Conservation (phyloP, 1,284 basidiomycete species). For the Ustilago trichophora region DNA sequence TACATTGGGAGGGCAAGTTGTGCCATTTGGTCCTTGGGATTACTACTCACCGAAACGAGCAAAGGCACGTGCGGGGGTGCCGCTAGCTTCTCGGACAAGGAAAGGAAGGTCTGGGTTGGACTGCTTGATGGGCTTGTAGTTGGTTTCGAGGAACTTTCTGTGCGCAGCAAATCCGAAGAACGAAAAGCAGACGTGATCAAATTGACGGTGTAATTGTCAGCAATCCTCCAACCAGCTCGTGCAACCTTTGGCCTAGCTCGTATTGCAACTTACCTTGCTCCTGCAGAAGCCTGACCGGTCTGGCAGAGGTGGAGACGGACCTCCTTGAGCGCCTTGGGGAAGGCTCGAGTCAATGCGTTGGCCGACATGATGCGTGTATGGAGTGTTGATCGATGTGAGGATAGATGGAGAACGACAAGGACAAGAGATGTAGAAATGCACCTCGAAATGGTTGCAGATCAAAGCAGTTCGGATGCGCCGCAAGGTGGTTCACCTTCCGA, state of each 20-base stretch:
- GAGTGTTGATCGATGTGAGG: constrained; percentile 1
- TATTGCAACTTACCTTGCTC: constrained; percentile 56
- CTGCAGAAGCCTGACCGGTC: constrained; percentile 58
- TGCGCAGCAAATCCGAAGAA: background rate
- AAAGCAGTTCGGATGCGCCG: too few relatives aligned
- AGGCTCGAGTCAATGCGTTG: constrained; percentile 52
- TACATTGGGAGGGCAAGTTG: too few relatives aligned
- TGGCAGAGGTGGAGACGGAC: constrained; percentile 65
- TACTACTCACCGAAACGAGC: constrained; percentile 63
- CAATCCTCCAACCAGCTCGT: background rate
- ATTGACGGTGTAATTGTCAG: too few relatives aligned
- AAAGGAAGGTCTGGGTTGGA: constrained; percentile 65
- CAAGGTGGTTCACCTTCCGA: background rate
- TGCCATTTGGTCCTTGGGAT: too few relatives aligned
- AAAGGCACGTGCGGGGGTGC: constrained; percentile 63
- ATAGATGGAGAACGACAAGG: constrained; percentile 1
- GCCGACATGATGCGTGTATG: constrained; percentile 38
- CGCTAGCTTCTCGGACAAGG: constrained; percentile 62
- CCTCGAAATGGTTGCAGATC: constrained; percentile 1
- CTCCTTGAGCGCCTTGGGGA: constrained; percentile 63
- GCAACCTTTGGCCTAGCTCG: background rate
- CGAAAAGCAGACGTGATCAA: too few relatives aligned
- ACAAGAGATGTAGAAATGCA: background rate
- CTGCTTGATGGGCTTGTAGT: constrained; percentile 63
- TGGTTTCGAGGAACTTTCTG: constrained; percentile 62